Conservation (phyloP, 2,329 filamentous ascomycete genomes). For the Claviceps quebecensis region DNA sequence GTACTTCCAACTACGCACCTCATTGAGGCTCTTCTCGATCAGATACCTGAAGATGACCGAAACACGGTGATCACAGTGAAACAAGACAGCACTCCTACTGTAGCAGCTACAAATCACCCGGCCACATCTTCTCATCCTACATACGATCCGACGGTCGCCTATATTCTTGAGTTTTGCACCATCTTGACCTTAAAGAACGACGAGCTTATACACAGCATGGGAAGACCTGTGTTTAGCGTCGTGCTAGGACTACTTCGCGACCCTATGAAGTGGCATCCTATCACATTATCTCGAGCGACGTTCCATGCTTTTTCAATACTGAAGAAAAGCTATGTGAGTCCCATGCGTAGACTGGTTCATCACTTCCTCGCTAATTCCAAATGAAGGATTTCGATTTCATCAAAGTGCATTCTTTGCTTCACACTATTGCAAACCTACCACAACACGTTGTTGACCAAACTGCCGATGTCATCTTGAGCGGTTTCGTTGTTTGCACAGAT, state of each 20-base stretch:
- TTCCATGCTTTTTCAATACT: constrained; percentile 79
- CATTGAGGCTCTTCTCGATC: constrained; percentile 59
- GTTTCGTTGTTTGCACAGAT: constrained; percentile 66
- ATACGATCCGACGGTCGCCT: constrained; percentile 80
- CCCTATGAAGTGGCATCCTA: constrained; percentile 61
- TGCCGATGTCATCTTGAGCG: constrained; percentile 61
- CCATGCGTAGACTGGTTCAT: neutral
- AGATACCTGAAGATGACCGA: constrained; percentile 71
- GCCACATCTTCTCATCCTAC: constrained; percentile 29
- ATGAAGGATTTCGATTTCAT: constrained; percentile 74
- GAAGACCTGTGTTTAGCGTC: constrained; percentile 65
- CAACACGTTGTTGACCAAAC: constrained; percentile 64
- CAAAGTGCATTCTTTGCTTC: constrained; percentile 79
- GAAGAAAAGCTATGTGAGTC: constrained; percentile 70
- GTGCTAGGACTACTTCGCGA: constrained; percentile 75
- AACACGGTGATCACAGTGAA: constrained; percentile 79
- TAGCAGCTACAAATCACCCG: constrained; percentile 39
- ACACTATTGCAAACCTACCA: constrained; percentile 79
- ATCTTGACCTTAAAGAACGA: constrained; percentile 64
- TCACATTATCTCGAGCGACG: constrained; percentile 70
- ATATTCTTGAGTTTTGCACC: constrained; percentile 83
- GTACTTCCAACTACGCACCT: constrained; percentile 17
- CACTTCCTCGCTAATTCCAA: constrained; percentile 10
- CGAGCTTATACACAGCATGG: constrained; percentile 56
- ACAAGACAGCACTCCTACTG: constrained; percentile 56